A percentile compares a stretch with the other conserved stretches of the same genome.
phyloP scores from a whole-genome alignment of 2,329 filamentous ascomycete genomes.

The Calonectria henricotiae region DNA sequence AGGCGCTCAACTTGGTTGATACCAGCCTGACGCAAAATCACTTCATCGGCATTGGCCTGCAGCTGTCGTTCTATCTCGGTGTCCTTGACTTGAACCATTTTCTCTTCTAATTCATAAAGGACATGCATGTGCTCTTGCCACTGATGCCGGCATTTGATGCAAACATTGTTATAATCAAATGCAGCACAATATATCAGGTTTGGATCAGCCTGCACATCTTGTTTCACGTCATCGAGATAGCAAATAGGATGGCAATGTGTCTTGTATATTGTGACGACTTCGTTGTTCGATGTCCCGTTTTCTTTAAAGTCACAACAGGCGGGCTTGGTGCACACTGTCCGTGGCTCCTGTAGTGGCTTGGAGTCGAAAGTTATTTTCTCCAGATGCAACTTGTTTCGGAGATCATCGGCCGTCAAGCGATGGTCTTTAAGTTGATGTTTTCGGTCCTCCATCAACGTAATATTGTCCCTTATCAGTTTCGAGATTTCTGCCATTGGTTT shows the following conservation, averaged over 20 bases:
- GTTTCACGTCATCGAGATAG: not conserved
- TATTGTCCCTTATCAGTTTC: not conserved
- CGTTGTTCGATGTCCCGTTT: not conserved
- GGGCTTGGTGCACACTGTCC: not conserved
- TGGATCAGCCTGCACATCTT: not conserved
- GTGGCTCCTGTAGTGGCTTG: not conserved
- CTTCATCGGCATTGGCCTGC: not conserved
- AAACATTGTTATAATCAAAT: not conserved
- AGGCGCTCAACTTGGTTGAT: not conserved
- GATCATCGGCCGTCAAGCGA: not conserved
- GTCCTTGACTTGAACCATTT: not conserved
- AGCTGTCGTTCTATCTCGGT: not conserved
- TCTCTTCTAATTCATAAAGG: not conserved
- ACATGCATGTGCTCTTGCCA: slow-evolving; percentile 5
- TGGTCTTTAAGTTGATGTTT: not conserved
- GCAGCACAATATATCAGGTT: not conserved
- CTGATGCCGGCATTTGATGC: not conserved
- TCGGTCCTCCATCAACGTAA: not conserved
- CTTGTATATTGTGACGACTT: not conserved
- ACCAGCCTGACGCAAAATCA: slow-evolving; percentile 23
- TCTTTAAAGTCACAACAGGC: not conserved
- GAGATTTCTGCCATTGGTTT: not conserved
- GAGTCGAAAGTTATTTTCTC: not conserved
- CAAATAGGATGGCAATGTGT: not conserved
- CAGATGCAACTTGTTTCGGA: not conserved